A percentile compares a stretch with the other conserved stretches of the same genome.
Evolutionary conservation across 257 asterid genomes (phyloP).

Genomic region (Solanum phureja): DNA sequence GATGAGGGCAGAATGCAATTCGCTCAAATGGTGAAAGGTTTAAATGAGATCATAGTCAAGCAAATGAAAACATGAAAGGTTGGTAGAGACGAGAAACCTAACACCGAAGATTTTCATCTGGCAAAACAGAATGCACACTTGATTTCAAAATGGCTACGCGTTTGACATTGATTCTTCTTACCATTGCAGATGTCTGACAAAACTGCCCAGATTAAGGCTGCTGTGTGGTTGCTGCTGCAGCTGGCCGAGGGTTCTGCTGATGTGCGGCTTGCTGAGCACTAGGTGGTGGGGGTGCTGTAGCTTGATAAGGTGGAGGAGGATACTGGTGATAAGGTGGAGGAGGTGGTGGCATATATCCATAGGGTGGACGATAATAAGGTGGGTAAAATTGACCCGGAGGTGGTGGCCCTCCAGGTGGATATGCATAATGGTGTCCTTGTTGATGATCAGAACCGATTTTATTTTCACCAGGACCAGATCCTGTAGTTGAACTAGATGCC

Average conservation of each 20-base stretch:
- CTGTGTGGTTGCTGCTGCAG: neutral
- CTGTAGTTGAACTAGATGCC: slow-evolving; percentile 5
- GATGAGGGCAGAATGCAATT: neutral
- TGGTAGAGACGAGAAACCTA: neutral
- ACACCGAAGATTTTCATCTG: neutral
- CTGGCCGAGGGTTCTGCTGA: neutral
- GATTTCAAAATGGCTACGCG: neutral
- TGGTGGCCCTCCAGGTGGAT: slow-evolving; percentile 40
- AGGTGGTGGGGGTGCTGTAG: slow-evolving; percentile 43
- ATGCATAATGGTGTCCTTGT: slow-evolving; percentile 39
- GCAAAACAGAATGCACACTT: neutral
- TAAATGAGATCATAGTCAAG: neutral
- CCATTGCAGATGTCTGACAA: neutral
- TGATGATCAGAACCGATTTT: slow-evolving; percentile 27
- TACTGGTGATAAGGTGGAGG: slow-evolving; percentile 49
- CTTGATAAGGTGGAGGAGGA: slow-evolving; percentile 4
- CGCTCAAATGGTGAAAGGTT: neutral
- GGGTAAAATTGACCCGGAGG: slow-evolving; percentile 72
- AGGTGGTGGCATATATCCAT: slow-evolving; percentile 50
- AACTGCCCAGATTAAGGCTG: neutral
- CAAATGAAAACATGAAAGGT: neutral
- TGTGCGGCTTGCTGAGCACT: neutral
- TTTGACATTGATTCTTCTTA: neutral
- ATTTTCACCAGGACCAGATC: slow-evolving; percentile 43
- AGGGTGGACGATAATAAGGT: slow-evolving; percentile 46